These are phyloP conservation scores for Scedosporium aurantiacum DNA, from an alignment of 2,329 filamentous ascomycete species.

Conservation along the genomic window DNA sequence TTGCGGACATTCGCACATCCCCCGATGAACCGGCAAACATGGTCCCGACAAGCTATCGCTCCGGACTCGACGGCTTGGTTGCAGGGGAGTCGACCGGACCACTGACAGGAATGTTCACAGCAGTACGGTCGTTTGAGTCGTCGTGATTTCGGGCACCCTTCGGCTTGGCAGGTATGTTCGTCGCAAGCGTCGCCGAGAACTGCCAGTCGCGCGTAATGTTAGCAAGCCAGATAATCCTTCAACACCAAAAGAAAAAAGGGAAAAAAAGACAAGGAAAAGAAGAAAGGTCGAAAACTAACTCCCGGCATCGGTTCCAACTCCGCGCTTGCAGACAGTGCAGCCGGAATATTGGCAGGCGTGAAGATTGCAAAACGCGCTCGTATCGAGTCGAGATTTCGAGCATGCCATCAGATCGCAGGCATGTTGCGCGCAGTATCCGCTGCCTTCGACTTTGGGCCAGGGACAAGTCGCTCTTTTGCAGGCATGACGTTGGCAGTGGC, in stretches of 20 bases:
- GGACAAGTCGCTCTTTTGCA: slow-evolving; percentile 2
- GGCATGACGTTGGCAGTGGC: background rate
- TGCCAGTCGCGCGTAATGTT: background rate
- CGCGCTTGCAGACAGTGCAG: background rate
- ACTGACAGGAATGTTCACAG: slow-evolving; percentile 3
- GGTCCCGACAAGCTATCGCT: slow-evolving; percentile 4
- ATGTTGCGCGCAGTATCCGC: slow-evolving; percentile 3
- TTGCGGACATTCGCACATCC: slow-evolving; percentile 2
- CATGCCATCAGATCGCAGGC: slow-evolving; percentile 4
- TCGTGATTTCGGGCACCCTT: background rate
- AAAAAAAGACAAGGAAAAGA: background rate
- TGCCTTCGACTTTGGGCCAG: background rate
- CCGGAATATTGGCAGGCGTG: slow-evolving; percentile 6
- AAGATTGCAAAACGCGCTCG: slow-evolving; percentile 3
- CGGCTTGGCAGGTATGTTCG: slow-evolving; percentile 5
- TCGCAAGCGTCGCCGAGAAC: slow-evolving; percentile 4
- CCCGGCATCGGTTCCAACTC: background rate
- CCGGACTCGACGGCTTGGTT: slow-evolving; percentile 4
- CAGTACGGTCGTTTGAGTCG: slow-evolving; percentile 4
- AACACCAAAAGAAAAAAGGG: too few relatives aligned
- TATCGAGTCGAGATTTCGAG: slow-evolving; percentile 5
- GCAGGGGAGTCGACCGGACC: slow-evolving; percentile 5
- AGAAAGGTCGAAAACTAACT: background rate
- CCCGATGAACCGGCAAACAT: slow-evolving; percentile 1
- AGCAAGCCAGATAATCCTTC: background rate